These are phyloP conservation scores for Citrus medica DNA, from an alignment of 345 rosid genomes.

Conservation along the genomic window DNA sequence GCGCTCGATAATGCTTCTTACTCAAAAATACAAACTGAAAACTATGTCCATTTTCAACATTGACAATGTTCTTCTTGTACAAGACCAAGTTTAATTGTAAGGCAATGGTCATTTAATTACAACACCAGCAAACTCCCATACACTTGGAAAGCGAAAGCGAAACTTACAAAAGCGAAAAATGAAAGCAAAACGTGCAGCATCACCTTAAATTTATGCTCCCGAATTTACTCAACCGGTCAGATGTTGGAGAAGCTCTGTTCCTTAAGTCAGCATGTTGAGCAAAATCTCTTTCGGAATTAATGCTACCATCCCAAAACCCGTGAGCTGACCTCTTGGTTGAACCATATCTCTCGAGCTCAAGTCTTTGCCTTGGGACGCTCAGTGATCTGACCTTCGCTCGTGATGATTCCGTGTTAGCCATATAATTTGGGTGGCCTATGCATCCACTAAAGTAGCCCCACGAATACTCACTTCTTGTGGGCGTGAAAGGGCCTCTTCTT, in stretches of 20 bases:
- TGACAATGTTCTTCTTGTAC: neutral
- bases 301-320: constrained; percentile 39
- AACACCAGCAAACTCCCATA: constrained; percentile 12
- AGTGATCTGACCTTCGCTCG: constrained; percentile 83
- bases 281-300: constrained; percentile 41
- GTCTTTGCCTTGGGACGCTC: constrained; percentile 93
- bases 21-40: neutral
- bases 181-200: neutral
- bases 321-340: constrained; percentile 35
- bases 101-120: constrained; percentile 28
- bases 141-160: neutral
- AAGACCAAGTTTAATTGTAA: neutral
- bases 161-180: neutral
- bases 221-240: constrained; percentile 29
- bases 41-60: neutral
- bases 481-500: constrained; percentile 78
- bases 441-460: constrained; percentile 61
- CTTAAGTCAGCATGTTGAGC: constrained; percentile 36
- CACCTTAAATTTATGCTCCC: constrained; percentile 36
- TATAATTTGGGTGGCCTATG: constrained; percentile 78
- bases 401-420: constrained; percentile 89
- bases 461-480: constrained; percentile 70
- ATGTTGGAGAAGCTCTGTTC: constrained; percentile 27
- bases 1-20: neutral
- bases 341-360: constrained; percentile 51